These are phyloP conservation scores for Coemansia sp. DNA, from an alignment of 192 early-diverging fungal species.

Conservation along the genomic window DNA sequence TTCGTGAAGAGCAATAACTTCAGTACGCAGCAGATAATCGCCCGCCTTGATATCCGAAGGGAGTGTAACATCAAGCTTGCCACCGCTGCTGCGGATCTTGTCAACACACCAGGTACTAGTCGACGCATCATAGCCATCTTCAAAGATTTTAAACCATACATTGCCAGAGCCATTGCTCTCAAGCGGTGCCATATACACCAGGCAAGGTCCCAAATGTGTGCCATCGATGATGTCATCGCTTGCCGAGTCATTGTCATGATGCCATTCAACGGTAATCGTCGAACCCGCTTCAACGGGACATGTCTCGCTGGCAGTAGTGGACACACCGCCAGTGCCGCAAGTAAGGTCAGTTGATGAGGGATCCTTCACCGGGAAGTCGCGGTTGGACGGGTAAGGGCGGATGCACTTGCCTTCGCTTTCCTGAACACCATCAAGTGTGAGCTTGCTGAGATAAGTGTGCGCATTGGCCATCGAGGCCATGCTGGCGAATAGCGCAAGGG, in stretches of 20 bases:
- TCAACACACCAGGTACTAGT: slow-evolving; percentile 26
- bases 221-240: slow-evolving; percentile 28
- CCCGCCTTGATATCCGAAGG: slow-evolving; percentile 27
- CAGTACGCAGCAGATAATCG: slow-evolving; percentile 41
- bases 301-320: slow-evolving; percentile 16
- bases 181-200: slow-evolving; percentile 39
- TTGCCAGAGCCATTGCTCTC: slow-evolving; percentile 28
- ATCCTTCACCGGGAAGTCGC: slow-evolving; percentile 31
- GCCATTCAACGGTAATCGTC: slow-evolving; percentile 32
- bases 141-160: slow-evolving; percentile 38
- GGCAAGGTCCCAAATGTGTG: slow-evolving; percentile 22
- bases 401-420: slow-evolving; percentile 28
- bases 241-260: slow-evolving; percentile 21
- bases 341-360: slow-evolving; percentile 17
- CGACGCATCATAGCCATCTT: slow-evolving; percentile 25
- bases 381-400: slow-evolving; percentile 22
- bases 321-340: slow-evolving; percentile 17
- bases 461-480: slow-evolving; percentile 18
- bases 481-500: slow-evolving; percentile 13
- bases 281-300: slow-evolving; percentile 23
- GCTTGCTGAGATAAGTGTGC: slow-evolving; percentile 31
- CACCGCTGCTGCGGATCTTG: slow-evolving; percentile 21
- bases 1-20: slow-evolving; percentile 30
- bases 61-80: slow-evolving; percentile 25
- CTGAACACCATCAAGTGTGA: slow-evolving; percentile 19